phyloP scores from a whole-genome alignment of 495 filamentous ascomycete species.

The Ramalina peruviana region DNA sequence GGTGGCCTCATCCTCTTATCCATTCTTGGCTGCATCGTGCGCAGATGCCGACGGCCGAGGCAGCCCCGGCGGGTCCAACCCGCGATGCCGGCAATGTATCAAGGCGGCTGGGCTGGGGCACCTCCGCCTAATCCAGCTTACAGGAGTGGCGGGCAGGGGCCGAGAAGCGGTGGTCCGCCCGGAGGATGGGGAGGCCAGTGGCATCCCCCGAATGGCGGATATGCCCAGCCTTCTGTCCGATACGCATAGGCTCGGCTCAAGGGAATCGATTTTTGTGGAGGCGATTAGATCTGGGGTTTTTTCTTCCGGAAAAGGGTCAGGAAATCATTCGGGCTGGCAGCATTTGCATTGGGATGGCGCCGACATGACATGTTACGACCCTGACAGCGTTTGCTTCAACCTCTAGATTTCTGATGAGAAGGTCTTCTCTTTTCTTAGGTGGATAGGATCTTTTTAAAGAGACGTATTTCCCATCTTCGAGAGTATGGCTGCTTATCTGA shows the following conservation, averaged over 20 bases:
- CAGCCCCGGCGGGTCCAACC: constrained; percentile 13
- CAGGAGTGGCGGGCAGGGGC: constrained; percentile 5
- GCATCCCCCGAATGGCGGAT: constrained; percentile 7
- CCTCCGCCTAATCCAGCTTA: constrained; percentile 5
- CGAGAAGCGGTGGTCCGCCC: constrained; percentile 2
- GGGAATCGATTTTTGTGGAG: too few relatives aligned
- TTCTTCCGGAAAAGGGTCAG: not conserved
- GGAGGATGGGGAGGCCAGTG: not conserved
- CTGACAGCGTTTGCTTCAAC: too few relatives aligned
- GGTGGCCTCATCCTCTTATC: constrained; percentile 53
- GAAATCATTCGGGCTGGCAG: not conserved
- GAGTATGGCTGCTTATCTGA: too few relatives aligned
- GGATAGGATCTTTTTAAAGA: too few relatives aligned
- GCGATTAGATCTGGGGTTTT: too few relatives aligned
- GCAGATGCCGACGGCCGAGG: constrained; percentile 35
- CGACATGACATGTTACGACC: too few relatives aligned
- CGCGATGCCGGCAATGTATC: constrained; percentile 6
- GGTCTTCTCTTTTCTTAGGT: too few relatives aligned
- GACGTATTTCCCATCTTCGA: too few relatives aligned
- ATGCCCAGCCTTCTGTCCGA: constrained; percentile 19
- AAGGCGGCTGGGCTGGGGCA: constrained; percentile 12
- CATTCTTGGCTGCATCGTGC: constrained; percentile 44
- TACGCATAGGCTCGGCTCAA: constrained; percentile 16
- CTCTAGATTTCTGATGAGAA: too few relatives aligned
- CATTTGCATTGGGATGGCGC: not conserved